A percentile compares a stretch with the other conserved stretches of the same genome.
These are phyloP conservation scores for Penicillium oxalicum DNA, from an alignment of 2,329 filamentous ascomycete species.

Conservation along the genomic window DNA sequence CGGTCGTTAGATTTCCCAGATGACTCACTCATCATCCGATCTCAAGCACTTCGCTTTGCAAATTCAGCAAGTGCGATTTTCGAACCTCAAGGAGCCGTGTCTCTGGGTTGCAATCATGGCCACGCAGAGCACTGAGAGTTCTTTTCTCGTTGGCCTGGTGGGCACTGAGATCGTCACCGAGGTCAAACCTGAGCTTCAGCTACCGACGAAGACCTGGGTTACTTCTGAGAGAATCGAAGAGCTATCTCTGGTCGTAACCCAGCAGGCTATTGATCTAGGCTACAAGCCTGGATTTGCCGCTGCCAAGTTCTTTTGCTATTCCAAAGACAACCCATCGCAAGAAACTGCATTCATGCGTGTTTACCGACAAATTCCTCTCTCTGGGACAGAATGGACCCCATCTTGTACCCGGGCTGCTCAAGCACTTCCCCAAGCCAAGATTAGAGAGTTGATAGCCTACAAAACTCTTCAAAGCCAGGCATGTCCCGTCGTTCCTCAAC, in stretches of 20 bases:
- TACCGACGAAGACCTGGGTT: not conserved
- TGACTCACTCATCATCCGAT: no score
- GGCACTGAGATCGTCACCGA: not conserved
- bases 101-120: not conserved
- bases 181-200: not conserved
- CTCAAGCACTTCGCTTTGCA: no score
- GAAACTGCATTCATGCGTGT: conserved; percentile 5
- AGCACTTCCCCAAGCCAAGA: not conserved
- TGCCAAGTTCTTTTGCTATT: conserved; percentile 3
- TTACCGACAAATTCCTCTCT: conserved; percentile 3
- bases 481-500: conserved; percentile 2
- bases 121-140: not conserved
- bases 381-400: not conserved
- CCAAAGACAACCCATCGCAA: not conserved
- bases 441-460: not conserved
- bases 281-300: not conserved
- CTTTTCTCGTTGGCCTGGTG: not conserved
- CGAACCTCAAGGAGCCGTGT: no score
- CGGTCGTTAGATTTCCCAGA: no score
- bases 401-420: not conserved
- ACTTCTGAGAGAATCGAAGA: not conserved
- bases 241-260: not conserved
- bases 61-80: no score
- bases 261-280: not conserved
- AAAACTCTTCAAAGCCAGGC: not conserved